phyloP scores from a whole-genome alignment of 345 rosid genomes.

The Gynandropsis gynandra region DNA sequence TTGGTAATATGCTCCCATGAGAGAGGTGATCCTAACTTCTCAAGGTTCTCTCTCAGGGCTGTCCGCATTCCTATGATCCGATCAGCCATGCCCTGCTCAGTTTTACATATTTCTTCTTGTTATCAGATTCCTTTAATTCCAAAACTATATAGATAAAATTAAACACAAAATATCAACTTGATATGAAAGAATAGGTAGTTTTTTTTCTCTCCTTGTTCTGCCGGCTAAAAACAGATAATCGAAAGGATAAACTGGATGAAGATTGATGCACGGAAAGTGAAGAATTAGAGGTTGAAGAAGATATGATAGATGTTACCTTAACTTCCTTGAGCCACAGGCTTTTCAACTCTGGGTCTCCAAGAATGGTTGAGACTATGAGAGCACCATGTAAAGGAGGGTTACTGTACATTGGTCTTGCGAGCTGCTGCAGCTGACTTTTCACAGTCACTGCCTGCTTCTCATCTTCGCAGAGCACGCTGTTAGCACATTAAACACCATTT shows the following conservation, averaged over 20 bases:
- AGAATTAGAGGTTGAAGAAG: background rate
- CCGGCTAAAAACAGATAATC: slow-evolving; percentile 4
- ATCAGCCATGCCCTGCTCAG: slow-evolving; percentile 75
- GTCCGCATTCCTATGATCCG: slow-evolving; percentile 92
- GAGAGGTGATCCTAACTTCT: slow-evolving; percentile 67
- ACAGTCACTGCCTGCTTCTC: slow-evolving; percentile 73
- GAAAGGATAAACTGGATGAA: slow-evolving; percentile 2
- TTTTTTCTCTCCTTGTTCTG: too few relatives aligned
- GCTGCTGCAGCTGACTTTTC: slow-evolving; percentile 94
- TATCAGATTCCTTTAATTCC: slow-evolving; percentile 15
- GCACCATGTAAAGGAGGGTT: slow-evolving; percentile 96
- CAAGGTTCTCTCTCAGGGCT: slow-evolving; percentile 69
- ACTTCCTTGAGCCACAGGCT: slow-evolving; percentile 87
- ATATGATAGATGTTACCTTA: slow-evolving; percentile 42
- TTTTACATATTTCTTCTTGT: background rate
- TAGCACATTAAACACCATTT: slow-evolving; percentile 1
- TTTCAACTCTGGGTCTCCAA: slow-evolving; percentile 71
- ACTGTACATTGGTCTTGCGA: slow-evolving; percentile 97
- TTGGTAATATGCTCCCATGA: slow-evolving; percentile 89
- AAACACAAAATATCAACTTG: slow-evolving; percentile 6
- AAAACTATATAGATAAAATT: background rate
- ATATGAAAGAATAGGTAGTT: background rate
- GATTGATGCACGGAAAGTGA: slow-evolving; percentile 1
- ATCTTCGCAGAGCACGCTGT: slow-evolving; percentile 82
- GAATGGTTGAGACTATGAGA: slow-evolving; percentile 66